These are phyloP conservation scores for Debaryomyces maramus DNA, from an alignment of 805 yeast genomes.

Conservation along the genomic window DNA sequence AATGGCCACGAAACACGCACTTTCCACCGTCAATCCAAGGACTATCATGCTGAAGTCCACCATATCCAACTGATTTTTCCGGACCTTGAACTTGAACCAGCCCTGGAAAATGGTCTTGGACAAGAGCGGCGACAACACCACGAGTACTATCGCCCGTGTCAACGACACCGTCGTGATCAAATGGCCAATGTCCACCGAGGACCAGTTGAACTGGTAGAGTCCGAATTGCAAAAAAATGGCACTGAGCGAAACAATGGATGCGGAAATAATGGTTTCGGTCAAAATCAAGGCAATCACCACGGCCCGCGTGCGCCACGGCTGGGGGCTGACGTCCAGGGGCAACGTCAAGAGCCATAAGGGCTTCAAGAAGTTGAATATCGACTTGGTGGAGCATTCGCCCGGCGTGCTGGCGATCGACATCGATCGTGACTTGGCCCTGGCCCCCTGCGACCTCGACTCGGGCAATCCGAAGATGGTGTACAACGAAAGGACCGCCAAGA, in stretches of 20 bases:
- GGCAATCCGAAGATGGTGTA: constrained; percentile 38
- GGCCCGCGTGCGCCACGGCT: too few relatives aligned
- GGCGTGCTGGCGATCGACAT: constrained; percentile 16
- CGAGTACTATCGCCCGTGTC: constrained; percentile 48
- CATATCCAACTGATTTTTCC: constrained; percentile 50
- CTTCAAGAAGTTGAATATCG: constrained; percentile 20
- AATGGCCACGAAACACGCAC: constrained; percentile 34
- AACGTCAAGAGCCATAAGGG: constrained; percentile 57
- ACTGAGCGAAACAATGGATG: constrained; percentile 36
- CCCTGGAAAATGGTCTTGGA: constrained; percentile 36
- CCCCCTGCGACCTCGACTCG: constrained; percentile 57
- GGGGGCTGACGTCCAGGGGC: constrained; percentile 36
- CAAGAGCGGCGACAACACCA: constrained; percentile 51
- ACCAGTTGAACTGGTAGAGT: constrained; percentile 53
- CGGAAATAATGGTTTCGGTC: constrained; percentile 33
- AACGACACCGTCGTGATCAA: constrained; percentile 51
- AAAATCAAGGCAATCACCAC: constrained; percentile 44
- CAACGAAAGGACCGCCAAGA: constrained; percentile 28
- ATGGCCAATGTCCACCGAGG: constrained; percentile 50
- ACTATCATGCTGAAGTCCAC: too few relatives aligned
- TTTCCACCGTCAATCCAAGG: constrained; percentile 38
- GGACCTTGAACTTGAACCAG: constrained; percentile 26
- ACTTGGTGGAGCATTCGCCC: constrained; percentile 8
- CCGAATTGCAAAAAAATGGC: constrained; percentile 49
- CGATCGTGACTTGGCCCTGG: constrained; percentile 53